phyloP scores from a whole-genome alignment of 495 filamentous ascomycete species.

The Bombardia bombarda region DNA sequence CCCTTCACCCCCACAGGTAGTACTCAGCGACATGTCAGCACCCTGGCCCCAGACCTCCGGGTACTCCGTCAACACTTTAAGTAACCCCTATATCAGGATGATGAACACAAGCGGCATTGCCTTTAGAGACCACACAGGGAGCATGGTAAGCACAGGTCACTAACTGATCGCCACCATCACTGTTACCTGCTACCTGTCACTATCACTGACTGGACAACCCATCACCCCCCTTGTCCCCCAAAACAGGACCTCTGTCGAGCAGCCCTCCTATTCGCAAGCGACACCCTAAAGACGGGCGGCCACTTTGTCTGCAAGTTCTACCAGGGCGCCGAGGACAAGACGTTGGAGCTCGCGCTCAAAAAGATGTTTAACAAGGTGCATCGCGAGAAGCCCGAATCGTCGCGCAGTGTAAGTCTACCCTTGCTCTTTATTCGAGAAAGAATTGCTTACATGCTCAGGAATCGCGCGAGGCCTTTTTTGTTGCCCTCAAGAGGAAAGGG shows the following conservation, averaged over 20 bases:
- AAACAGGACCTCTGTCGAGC: constrained; percentile 78
- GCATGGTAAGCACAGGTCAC: constrained; percentile 63
- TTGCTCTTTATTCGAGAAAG: neutral
- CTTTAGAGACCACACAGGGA: constrained; percentile 84
- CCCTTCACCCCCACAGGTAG: constrained; percentile 38
- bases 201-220: too few species aligned
- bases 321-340: constrained; percentile 77
- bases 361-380: constrained; percentile 70
- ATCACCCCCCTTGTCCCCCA: neutral
- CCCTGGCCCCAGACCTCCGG: constrained; percentile 79
- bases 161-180: neutral
- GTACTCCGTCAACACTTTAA: constrained; percentile 77
- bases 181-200: too few species aligned
- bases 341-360: constrained; percentile 61
- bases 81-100: constrained; percentile 92
- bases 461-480: constrained; percentile 83
- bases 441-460: constrained; percentile 50
- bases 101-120: constrained; percentile 91
- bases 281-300: constrained; percentile 73
- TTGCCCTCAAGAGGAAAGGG: constrained; percentile 57
- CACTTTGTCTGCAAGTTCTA: constrained; percentile 98
- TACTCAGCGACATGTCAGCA: constrained; percentile 97
- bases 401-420: constrained; percentile 59
- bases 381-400: constrained; percentile 83
- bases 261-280: constrained; percentile 72